Evolutionary conservation across 768 basidiomycete genomes (phyloP), one percentile per base, ranked within the genome.

Genomic region (Pleurotus cornucopiae): DNA sequence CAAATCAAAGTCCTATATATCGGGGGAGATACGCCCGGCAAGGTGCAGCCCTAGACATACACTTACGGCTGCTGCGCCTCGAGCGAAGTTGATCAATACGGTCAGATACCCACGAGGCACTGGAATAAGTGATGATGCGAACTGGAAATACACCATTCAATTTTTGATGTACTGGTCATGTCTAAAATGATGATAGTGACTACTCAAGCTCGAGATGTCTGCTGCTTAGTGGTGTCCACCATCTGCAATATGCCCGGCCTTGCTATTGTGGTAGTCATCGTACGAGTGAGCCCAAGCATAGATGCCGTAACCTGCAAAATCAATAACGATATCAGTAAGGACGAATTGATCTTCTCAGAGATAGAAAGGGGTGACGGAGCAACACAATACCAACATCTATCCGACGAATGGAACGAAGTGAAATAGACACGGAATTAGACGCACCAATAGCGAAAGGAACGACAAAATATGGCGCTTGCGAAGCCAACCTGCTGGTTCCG

Each of bases 221-320:
- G 30, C 9, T 11, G 11, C 20, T 45, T 54, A 59, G 48, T 75
- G 71, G 60, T 73, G 71, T 59, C 63, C 73, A 57, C 63, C 66
- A 45, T 62, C 48, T 12, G 85, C 86, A 58, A 86, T 63, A 62
- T 90, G 89, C 34, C 85, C 90, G n/a, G 82, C 89, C 73, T 92
- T 92, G 78, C 85, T 88, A 69, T 89, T 86, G 64, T 83, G 75
- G 75, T 76, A 88, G 37, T 71, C 72, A 57, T 88, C 81, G 66
- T 79, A 81, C 56, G 71, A 74, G 68, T 86, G 90, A 21, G 85
- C 91, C 89, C 90, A 94, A 5, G 82, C 69, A 71, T 94, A 94
- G 34, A 84, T 79, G 20, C 78, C 81, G 63, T 91, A 93, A 53
- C 88, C 92, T 94, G 64, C 21, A 49, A 46, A 34, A 40, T n/a